A percentile compares a stretch with the other conserved stretches of the same genome.
Conservation (phyloP, 2,329 filamentous ascomycete genomes). For the Allantophomopsis cytisporea region DNA sequence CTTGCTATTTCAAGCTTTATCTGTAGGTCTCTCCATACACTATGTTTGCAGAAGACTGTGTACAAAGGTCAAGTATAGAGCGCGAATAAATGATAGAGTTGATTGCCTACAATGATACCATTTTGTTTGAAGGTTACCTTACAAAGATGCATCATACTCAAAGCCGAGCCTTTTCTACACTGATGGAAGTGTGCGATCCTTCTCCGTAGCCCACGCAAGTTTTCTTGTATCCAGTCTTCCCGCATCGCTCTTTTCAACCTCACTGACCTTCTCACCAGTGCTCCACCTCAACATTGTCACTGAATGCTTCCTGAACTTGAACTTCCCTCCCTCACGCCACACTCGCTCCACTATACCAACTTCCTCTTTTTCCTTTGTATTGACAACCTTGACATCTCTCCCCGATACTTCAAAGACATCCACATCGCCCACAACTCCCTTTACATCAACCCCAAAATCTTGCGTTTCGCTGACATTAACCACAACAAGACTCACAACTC, state of each 20-base stretch:
- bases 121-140: no score
- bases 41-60: no score
- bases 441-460: constrained; percentile 44
- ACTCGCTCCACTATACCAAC: constrained; percentile 44
- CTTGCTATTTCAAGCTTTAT: no score
- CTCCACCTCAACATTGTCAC: constrained; percentile 50
- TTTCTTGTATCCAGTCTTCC: constrained; percentile 13
- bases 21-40: no score
- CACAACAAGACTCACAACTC: constrained; percentile 52
- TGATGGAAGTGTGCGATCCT: not conserved
- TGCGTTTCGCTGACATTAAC: constrained; percentile 56
- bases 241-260: constrained; percentile 10
- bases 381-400: constrained; percentile 38
- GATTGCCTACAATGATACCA: no score
- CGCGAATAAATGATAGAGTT: no score
- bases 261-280: constrained; percentile 13
- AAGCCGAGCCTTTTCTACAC: no score
- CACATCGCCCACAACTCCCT: constrained; percentile 39
- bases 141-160: no score
- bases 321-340: constrained; percentile 50
- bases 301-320: constrained; percentile 55
- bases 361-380: constrained; percentile 47
- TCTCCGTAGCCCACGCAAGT: constrained; percentile 10
- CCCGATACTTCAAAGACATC: constrained; percentile 51
- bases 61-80: no score